Evolutionary conservation across 352 stramenopile species (phyloP).

Genomic region (Pythium oligandrum): DNA sequence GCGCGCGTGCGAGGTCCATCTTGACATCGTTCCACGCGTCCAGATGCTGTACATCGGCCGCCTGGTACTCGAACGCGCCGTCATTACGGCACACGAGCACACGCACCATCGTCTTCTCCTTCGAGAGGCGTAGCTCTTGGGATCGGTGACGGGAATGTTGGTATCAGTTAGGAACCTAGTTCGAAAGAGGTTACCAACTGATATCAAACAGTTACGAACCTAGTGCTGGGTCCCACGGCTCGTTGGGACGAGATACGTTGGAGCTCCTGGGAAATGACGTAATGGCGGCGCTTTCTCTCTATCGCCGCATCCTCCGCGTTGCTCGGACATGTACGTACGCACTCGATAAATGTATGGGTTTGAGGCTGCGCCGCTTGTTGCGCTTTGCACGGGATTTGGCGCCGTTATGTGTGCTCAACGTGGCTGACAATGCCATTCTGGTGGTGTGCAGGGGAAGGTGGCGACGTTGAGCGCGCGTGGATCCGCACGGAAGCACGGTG

Average conservation of each 20-base stretch:
- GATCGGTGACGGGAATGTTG: background rate
- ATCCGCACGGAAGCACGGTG: conserved; percentile 67
- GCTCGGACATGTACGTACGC: conserved; percentile 58
- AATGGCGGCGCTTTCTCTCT: conserved; percentile 45
- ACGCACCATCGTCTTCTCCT: conserved; percentile 26
- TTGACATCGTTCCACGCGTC: conserved; percentile 45
- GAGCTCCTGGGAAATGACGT: background rate
- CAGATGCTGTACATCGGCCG: conserved; percentile 23
- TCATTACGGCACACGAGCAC: conserved; percentile 81
- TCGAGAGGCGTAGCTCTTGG: background rate
- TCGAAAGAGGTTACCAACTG: background rate
- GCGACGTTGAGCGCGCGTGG: conserved; percentile 49
- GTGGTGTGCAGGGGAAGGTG: conserved; percentile 50
- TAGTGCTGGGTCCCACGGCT: background rate
- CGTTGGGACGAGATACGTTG: background rate
- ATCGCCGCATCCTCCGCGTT: conserved; percentile 68
- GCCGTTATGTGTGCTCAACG: background rate
- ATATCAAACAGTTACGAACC: background rate
- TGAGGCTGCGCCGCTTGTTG: background rate
- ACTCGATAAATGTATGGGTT: background rate
- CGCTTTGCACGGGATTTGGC: background rate
- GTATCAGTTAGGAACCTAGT: conserved; percentile 1
- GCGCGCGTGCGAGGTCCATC: conserved; percentile 41
- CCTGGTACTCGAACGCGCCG: conserved; percentile 65
- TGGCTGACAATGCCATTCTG: conserved; percentile 4